phyloP scores from a whole-genome alignment of 2,329 filamentous ascomycete species.

The Neonectria punicea region DNA sequence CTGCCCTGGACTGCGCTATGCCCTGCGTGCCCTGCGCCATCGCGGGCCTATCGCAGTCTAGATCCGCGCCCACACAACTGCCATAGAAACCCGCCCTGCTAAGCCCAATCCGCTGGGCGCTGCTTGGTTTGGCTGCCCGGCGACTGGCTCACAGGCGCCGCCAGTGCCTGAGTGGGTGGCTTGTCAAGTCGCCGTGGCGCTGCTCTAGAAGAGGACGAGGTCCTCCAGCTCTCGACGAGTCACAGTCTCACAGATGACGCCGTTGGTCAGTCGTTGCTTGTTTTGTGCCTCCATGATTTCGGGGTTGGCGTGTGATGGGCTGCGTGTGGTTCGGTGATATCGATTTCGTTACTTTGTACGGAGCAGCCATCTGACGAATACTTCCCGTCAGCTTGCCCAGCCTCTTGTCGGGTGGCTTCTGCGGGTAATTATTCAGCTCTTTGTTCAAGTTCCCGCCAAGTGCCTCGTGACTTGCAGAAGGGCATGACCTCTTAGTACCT shows the following conservation, averaged over 20 bases:
- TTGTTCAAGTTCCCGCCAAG: neutral
- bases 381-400: neutral
- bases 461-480: neutral
- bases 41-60: conserved; percentile 24
- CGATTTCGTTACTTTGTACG: neutral
- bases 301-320: neutral
- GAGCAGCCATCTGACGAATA: too few relatives aligned
- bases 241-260: neutral
- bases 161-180: conserved; percentile 14
- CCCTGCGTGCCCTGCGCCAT: conserved; percentile 23
- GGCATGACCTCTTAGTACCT: neutral
- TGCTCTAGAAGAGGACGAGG: conserved; percentile 1
- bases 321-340: neutral
- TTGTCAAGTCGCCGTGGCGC: conserved; percentile 22
- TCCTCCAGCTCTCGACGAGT: neutral
- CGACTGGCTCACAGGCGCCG: conserved; percentile 19
- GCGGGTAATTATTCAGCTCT: neutral
- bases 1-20: conserved; percentile 19
- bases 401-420: neutral
- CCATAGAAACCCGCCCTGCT: neutral
- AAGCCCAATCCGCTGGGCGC: conserved; percentile 11
- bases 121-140: neutral
- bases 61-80: neutral
- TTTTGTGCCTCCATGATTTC: neutral
- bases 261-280: neutral